A percentile compares a stretch with the other conserved stretches of the same genome.
phyloP scores from a whole-genome alignment of 1,284 basidiomycete species.

The Trametes pubescens region DNA sequence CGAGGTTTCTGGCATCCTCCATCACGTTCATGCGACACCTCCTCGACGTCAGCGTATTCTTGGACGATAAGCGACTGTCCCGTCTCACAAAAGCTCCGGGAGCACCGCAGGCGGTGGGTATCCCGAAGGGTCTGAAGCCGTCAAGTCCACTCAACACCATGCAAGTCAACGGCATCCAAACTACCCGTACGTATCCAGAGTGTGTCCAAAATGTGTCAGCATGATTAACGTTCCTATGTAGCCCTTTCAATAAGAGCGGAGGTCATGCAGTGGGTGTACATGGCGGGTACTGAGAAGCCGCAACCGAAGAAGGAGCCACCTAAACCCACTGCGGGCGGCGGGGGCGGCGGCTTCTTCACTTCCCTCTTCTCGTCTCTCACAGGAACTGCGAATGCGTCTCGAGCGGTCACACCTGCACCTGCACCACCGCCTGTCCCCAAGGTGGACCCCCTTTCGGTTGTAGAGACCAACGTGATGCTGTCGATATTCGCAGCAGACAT shows the following conservation, averaged over 20 bases:
- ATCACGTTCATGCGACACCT: constrained; percentile 95
- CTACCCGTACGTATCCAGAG: constrained; percentile 58
- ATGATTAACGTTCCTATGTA: constrained; percentile 35
- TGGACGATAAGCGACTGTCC: constrained; percentile 83
- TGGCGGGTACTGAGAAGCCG: constrained; percentile 73
- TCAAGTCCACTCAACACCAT: constrained; percentile 65
- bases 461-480: constrained; percentile 75
- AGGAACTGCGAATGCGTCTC: constrained; percentile 52
- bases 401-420: constrained; percentile 50
- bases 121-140: constrained; percentile 63
- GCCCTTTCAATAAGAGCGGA: constrained; percentile 85
- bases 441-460: constrained; percentile 64
- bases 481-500: constrained; percentile 88
- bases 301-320: constrained; percentile 43
- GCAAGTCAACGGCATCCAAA: constrained; percentile 70
- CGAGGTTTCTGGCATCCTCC: constrained; percentile 90
- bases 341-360: constrained; percentile 72
- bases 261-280: constrained; percentile 85
- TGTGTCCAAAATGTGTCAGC: not conserved
- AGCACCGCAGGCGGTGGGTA: constrained; percentile 59
- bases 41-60: constrained; percentile 77
- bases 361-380: constrained; percentile 77
- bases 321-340: constrained; percentile 44
- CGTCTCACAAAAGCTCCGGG: constrained; percentile 78
- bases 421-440: constrained; percentile 49